Evolutionary conservation across 2,329 filamentous ascomycete genomes (phyloP).

Genomic region (Diaporthe sp.): DNA sequence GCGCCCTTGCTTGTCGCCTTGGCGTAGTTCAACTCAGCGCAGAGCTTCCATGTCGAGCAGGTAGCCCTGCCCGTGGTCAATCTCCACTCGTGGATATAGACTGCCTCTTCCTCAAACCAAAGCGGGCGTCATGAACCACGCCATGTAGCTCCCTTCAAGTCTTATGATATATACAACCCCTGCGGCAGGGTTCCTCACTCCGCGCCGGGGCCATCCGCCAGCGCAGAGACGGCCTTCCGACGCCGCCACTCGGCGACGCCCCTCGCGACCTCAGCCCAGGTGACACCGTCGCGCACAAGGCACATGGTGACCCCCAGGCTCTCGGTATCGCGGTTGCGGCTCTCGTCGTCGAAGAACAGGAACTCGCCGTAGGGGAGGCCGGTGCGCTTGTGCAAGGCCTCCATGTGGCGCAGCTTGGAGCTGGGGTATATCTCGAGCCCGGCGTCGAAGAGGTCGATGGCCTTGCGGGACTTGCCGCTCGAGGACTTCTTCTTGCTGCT

Average conservation of each 20-base stretch:
- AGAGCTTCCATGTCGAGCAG: background rate
- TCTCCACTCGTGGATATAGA: background rate
- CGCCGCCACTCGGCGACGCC: slow-evolving; percentile 87
- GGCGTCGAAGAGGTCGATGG: slow-evolving; percentile 73
- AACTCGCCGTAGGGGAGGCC: slow-evolving; percentile 84
- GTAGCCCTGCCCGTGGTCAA: background rate
- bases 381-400: slow-evolving; percentile 78
- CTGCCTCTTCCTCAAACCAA: background rate
- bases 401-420: slow-evolving; percentile 89
- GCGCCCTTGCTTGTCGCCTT: background rate
- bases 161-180: background rate
- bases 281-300: slow-evolving; percentile 84
- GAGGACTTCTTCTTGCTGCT: slow-evolving; percentile 41
- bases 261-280: slow-evolving; percentile 80
- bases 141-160: too few species aligned
- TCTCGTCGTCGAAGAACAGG: slow-evolving; percentile 96
- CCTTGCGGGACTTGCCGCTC: slow-evolving; percentile 55
- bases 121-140: background rate
- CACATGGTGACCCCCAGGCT: slow-evolving; percentile 86
- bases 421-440: slow-evolving; percentile 79
- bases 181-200: background rate
- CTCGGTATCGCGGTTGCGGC: slow-evolving; percentile 86
- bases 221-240: slow-evolving; percentile 64
- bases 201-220: background rate
- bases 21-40: background rate